Evolutionary conservation across 139 green algal species (phyloP), one percentile per base, ranked within the genome.

Genomic region (Yamagishiella unicocca): DNA sequence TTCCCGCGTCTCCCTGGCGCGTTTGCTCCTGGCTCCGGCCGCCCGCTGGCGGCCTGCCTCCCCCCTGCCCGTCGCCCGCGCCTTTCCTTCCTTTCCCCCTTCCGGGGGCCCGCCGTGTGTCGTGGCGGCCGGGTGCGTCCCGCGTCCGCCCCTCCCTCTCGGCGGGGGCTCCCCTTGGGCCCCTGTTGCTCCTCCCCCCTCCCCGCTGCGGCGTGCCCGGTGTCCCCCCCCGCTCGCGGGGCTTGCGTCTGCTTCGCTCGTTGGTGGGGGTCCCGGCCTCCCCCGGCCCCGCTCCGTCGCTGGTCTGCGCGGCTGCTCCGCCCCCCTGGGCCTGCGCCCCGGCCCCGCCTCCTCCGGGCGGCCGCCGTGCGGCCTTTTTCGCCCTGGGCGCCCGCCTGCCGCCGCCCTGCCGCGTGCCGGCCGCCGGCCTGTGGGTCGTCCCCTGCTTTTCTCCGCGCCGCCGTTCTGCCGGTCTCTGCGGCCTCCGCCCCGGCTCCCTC

Each of bases 11-110:
- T 58, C 50, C 50, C 50, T 58, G 50, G 50, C 50, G 50, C 50
- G 50, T 58, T 58, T 58, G 50, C 50, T 58, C 50, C 50, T 58
- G 50, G 50, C 50, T 58, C 50, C 50, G 50, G 50, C 79, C 71
- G 45, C 66, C 29, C 77, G 37, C 79, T 75, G n/a, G 37, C 79
- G 37, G 45, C 71, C 79, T 66, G 45, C 45, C 53, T 55, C 46
- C 33, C 76, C 45, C 58, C 45, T 54, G 37, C 58, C 71, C 54
- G 17, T 46, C 62, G n/a, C 71, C 79, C 71, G 45, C 45, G 45
- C 45, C 58, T 75, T 54, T 40, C 79, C 45, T 54, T 86, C 53
- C 40, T 46, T n/a, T n/a, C n/a, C n/a, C n/a, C n/a, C n/a, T n/a
- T n/a, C n/a, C n/a, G n/a, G n/a, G n/a, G n/a, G n/a, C n/a, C n/a